These are phyloP conservation scores for Yarrowia yakushimensis DNA, from an alignment of 805 yeast species.

Conservation along the genomic window DNA sequence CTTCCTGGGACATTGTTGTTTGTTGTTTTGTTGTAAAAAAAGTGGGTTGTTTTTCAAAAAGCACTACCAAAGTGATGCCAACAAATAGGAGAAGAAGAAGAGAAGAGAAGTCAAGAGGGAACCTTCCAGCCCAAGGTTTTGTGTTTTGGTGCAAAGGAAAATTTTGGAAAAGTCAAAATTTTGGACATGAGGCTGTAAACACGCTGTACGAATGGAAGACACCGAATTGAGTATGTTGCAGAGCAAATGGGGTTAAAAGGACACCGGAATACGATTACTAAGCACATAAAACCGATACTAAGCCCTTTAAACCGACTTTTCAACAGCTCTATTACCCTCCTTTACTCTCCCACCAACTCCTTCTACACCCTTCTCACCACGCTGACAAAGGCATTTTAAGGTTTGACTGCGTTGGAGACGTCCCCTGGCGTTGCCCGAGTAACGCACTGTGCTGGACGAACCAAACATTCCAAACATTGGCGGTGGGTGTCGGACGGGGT, in stretches of 20 bases:
- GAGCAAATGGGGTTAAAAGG: neutral
- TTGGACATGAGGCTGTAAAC: conserved; percentile 10
- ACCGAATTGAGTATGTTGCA: neutral
- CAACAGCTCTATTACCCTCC: neutral
- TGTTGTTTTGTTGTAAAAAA: neutral
- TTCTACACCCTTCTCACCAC: conserved; percentile 13
- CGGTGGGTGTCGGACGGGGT: too few relatives aligned
- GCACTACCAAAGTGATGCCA: conserved; percentile 19
- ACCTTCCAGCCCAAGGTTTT: neutral
- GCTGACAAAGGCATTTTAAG: neutral
- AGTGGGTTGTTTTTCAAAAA: neutral
- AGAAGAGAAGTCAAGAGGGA: conserved; percentile 15
- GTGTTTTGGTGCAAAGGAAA: conserved; percentile 20
- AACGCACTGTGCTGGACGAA: too few relatives aligned
- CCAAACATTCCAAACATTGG: neutral
- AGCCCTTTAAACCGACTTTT: too few relatives aligned
- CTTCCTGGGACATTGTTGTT: conserved; percentile 43
- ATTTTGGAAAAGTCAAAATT: conserved; percentile 10
- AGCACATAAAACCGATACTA: too few relatives aligned
- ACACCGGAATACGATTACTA: too few relatives aligned
- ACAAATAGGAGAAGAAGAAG: conserved; percentile 17
- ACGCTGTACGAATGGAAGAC: neutral
- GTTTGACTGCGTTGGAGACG: neutral
- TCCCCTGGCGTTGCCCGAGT: neutral
- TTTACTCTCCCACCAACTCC: neutral